Conservation (phyloP, 192 early-diverging fungal genomes). For the Gonapodya sp. region DNA sequence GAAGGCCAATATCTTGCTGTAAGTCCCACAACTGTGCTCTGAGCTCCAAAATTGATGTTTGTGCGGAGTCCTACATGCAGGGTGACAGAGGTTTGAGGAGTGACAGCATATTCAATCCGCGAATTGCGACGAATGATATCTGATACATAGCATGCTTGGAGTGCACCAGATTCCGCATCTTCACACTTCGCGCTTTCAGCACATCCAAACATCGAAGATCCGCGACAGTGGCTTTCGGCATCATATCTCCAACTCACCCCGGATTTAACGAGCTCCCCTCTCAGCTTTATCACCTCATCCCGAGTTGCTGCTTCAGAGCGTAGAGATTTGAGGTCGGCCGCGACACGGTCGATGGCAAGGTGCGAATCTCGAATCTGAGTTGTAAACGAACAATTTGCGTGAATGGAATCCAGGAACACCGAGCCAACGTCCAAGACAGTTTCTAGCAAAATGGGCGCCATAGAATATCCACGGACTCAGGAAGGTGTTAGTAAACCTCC, state of each 20-base stretch:
- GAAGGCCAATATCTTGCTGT: not conserved
- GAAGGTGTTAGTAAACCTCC: too few relatives aligned
- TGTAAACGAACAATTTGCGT: not conserved
- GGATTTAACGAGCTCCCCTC: not conserved
- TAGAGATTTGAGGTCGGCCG: not conserved
- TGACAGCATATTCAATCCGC: too few relatives aligned
- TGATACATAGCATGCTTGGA: too few relatives aligned
- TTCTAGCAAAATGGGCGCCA: too few relatives aligned
- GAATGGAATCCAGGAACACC: not conserved
- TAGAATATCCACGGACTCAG: too few relatives aligned
- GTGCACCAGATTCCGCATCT: too few relatives aligned
- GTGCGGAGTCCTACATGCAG: not conserved
- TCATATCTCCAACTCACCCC: constrained; percentile 1
- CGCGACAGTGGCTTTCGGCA: too few relatives aligned
- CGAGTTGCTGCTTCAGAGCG: not conserved
- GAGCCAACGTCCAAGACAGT: too few relatives aligned
- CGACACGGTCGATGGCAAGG: not conserved
- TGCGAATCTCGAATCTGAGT: not conserved
- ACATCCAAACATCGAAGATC: too few relatives aligned
- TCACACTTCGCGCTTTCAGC: too few relatives aligned
- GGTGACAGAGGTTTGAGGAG: too few relatives aligned
- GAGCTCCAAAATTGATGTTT: not conserved
- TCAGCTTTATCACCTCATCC: not conserved
- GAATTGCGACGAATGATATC: too few relatives aligned
- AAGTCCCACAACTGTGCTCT: not conserved